phyloP scores from a whole-genome alignment of 2,329 filamentous ascomycete genomes.

The Sporothrix phasma region DNA sequence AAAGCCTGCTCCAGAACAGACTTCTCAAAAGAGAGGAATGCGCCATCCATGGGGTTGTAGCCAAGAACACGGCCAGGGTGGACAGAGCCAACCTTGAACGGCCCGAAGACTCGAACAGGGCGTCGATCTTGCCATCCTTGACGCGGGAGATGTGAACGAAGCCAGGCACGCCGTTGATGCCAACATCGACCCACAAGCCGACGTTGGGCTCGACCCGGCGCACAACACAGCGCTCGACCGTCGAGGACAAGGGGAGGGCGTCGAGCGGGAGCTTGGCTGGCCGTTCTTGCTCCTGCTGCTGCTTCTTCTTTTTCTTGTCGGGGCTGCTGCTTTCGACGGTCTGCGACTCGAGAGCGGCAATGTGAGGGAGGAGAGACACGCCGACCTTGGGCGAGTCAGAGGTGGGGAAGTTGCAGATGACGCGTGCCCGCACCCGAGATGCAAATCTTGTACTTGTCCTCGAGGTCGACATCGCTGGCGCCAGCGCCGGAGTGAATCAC shows the following conservation, averaged over 20 bases:
- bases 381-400: slow-evolving; percentile 75
- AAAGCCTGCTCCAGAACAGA: slow-evolving; percentile 78
- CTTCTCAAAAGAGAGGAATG: slow-evolving; percentile 80
- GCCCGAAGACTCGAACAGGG: slow-evolving; percentile 64
- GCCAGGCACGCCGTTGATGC: slow-evolving; percentile 57
- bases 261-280: slow-evolving; percentile 38
- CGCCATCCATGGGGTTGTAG: slow-evolving; percentile 77
- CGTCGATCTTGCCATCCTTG: slow-evolving; percentile 81
- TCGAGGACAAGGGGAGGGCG: slow-evolving; percentile 59
- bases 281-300: background rate
- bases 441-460: slow-evolving; percentile 73
- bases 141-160: slow-evolving; percentile 94
- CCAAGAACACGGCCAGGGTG: slow-evolving; percentile 77
- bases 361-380: slow-evolving; percentile 78
- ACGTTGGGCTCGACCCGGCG: slow-evolving; percentile 68
- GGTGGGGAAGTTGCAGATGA: slow-evolving; percentile 78
- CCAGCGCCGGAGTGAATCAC: slow-evolving; percentile 76
- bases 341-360: slow-evolving; percentile 47
- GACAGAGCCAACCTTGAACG: slow-evolving; percentile 64
- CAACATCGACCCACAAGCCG: slow-evolving; percentile 71
- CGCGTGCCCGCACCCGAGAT: slow-evolving; percentile 71
- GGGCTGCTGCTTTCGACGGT: background rate
- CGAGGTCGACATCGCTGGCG: slow-evolving; percentile 57
- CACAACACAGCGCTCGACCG: slow-evolving; percentile 69
- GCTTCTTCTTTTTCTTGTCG: slow-evolving; percentile 17